Base-by-base conservation (phyloP, 1,139 yeast genomes). In the Suzukiozyma palmioleophila region DNA sequence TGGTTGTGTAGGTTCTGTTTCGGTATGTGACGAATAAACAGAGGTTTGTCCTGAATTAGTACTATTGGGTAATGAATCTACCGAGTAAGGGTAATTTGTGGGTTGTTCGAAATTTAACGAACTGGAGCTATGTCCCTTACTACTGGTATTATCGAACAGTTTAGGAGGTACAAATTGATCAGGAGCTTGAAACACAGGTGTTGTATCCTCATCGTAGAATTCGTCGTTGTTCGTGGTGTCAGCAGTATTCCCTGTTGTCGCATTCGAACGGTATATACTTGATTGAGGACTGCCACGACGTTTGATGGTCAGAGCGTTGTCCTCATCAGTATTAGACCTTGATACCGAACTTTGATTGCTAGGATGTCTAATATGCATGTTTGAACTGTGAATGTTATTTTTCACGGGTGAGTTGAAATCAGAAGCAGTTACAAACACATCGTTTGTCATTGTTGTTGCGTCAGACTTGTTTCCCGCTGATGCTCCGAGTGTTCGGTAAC, bases 341-440 rank as follows among this genome's bases (percentile, higher is more conserved):
- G 22, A 18, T 5, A 18, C 22, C 22, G 22, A 5, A 18, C 22
- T 18, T 18, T 18, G 22, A 18, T 18, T 26, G 28, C 28, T 26
- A 9, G 28, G 28, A 9, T 26, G 22, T 7, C 22, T 4, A 5
- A 18, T 18, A 7, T 26, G n/a, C 13, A 3, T 26, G 28, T 26
- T 28, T 12, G 31, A 13, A 14, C 31, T 28, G 8, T 28, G 12
- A 5, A 12, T 12, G 8, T 5, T 26, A n/a, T 39, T 35, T 21
- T 47, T 47, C 14, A 40, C 32, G 12, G 44, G 43, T 12, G 51
- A 44, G 24, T 36, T 22, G n/a, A 33, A 59, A 39, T 69, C 71
- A 0, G 66, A 55, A 0, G 75, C 75, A 3, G 75, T 69, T 9
- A 64, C 65, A 49, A 60, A 69, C 1, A 66, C 64, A 36, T 69